Base-by-base conservation (phyloP, 306 rosid genomes). In the Vachellia pachyceras region DNA sequence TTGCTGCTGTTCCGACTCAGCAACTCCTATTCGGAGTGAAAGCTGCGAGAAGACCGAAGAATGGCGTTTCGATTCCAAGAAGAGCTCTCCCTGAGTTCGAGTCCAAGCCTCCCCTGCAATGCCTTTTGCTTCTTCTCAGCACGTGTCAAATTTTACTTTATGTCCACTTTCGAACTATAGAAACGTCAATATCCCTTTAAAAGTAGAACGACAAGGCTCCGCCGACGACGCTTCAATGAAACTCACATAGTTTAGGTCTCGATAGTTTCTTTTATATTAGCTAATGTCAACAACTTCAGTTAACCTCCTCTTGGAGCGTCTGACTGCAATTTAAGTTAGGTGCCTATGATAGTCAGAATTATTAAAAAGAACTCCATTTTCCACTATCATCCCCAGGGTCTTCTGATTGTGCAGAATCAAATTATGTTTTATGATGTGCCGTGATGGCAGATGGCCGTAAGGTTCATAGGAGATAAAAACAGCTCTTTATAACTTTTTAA, bases 381-480 rank as follows among this genome's bases (percentile, higher is more conserved):
- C n/a, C n/a, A 35, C 9, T 67, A 47, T 84, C 73, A 44, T 44
- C n/a, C 66, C 35, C 65, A 5, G n/a, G 49, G 36, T 75, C 49
- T 69, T 40, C 45, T 72, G 67, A 0, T 37, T 39, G 11, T 29
- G 5, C 36, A 23, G 72, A 57, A 49, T 37, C 66, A 17, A 57
- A 40, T 63, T 35, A 13, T 63, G 68, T 13, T 61, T 11, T 63
- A 52, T 11, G 83, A 41, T 42, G 36, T 76, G 71, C 60, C 63
- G n/a, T 75, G 63, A 64, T 35, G 49, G 5, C 49, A 2, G 63
- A n/a, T 55, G 63, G 20, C 50, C 45, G 29, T 80, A 41, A 75
- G 79, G 70, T 58, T 79, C 63, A 58, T 68, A 37, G 58, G 78
- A 63, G 67, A 52, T 64, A 74, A 55, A 58, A 77, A 10, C 37